Conservation (phyloP, 2,329 filamentous ascomycete genomes). For the Hymenotorrendiella dingleyae region DNA sequence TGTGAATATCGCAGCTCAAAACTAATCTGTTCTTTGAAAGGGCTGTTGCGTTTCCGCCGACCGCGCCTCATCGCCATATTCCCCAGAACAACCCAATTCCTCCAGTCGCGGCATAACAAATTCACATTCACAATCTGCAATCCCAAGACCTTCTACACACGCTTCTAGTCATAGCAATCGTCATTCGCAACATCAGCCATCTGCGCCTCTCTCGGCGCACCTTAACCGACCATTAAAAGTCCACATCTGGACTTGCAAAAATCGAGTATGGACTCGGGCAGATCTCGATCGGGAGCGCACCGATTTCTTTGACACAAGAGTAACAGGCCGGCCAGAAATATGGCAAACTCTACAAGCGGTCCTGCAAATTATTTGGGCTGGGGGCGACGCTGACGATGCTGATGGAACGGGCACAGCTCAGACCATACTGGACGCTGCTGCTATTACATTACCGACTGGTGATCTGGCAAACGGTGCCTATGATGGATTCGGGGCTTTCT, state of each 20-base stretch:
- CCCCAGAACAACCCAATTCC: constrained; percentile 32
- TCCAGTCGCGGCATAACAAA: constrained; percentile 47
- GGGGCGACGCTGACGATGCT: constrained; percentile 33
- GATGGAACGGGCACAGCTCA: constrained; percentile 62
- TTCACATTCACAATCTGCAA: constrained; percentile 20
- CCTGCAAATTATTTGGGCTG: constrained; percentile 58
- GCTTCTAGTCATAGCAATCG: constrained; percentile 12
- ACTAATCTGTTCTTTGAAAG: too few species aligned
- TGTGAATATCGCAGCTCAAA: too few species aligned
- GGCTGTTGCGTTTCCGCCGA: constrained; percentile 7
- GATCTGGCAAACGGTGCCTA: constrained; percentile 56
- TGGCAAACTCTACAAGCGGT: constrained; percentile 72
- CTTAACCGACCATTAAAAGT: constrained; percentile 64
- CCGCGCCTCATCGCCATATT: constrained; percentile 10
- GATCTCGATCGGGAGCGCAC: constrained; percentile 64
- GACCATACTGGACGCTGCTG: constrained; percentile 71
- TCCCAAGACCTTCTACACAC: constrained; percentile 19
- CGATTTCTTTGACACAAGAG: constrained; percentile 87
- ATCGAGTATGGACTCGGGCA: constrained; percentile 62
- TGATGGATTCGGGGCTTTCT: constrained; percentile 31
- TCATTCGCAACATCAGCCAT: constrained; percentile 1
- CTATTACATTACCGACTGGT: constrained; percentile 68
- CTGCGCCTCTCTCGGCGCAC: constrained; percentile 45
- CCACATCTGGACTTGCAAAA: constrained; percentile 59
- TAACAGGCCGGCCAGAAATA: constrained; percentile 69